phyloP scores from a whole-genome alignment of 164 flowering plant genomes.

The Cinnamomum chago region DNA sequence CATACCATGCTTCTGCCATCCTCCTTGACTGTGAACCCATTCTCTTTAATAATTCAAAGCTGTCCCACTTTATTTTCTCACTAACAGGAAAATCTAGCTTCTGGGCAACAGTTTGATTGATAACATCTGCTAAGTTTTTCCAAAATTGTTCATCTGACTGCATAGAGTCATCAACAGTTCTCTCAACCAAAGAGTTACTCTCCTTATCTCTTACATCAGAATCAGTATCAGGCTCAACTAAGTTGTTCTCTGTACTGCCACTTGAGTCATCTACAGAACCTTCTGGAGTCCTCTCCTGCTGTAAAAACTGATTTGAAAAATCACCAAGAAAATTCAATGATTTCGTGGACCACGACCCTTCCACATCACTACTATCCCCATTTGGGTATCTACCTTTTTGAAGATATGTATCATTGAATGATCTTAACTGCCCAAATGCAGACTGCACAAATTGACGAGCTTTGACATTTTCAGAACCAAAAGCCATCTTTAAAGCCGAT shows the following conservation, averaged over 20 bases:
- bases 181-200: constrained; percentile 9
- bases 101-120: constrained; percentile 59
- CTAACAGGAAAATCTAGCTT: constrained; percentile 65
- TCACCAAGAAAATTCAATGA: constrained; percentile 9
- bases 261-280: constrained; percentile 18
- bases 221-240: constrained; percentile 7
- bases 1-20: constrained; percentile 69
- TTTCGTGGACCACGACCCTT: constrained; percentile 15
- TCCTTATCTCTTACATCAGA: constrained; percentile 15
- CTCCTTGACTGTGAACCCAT: constrained; percentile 55
- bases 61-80: constrained; percentile 80
- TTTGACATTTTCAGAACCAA: constrained; percentile 75
- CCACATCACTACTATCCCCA: constrained; percentile 6
- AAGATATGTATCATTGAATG: constrained; percentile 43
- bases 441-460: constrained; percentile 81
- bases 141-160: constrained; percentile 57
- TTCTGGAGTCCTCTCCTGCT: constrained; percentile 14
- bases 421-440: constrained; percentile 77
- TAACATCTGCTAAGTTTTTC: constrained; percentile 52
- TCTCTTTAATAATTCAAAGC: constrained; percentile 47
- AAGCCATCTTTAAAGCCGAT: constrained; percentile 50
- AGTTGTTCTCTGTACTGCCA: constrained; percentile 10
- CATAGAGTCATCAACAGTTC: constrained; percentile 22
- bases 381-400: constrained; percentile 24
- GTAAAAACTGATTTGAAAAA: constrained; percentile 6